These are phyloP conservation scores for Meripilus lineatus DNA, from an alignment of 1,284 basidiomycete species.

Conservation along the genomic window DNA sequence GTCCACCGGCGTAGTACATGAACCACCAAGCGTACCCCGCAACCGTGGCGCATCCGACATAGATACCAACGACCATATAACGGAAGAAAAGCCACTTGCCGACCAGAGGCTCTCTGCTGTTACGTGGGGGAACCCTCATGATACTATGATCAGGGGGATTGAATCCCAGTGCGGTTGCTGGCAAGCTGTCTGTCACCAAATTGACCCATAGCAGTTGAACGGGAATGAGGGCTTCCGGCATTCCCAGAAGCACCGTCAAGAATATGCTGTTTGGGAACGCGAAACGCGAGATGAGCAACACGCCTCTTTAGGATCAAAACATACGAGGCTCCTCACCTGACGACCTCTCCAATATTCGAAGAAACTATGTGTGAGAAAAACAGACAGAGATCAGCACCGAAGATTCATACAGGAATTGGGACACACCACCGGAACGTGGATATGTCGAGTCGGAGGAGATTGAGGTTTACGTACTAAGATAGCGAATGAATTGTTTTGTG, in stretches of 20 bases:
- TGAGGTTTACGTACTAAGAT: slow-evolving; percentile 58
- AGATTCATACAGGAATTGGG: slow-evolving; percentile 99
- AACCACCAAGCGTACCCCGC: slow-evolving; percentile 99
- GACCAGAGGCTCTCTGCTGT: slow-evolving; percentile 86
- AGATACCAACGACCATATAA: slow-evolving; percentile 89
- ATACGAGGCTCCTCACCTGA: no score
- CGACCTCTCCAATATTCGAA: slow-evolving; percentile 97
- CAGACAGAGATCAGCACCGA: no score
- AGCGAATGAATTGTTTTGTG: slow-evolving; percentile 96
- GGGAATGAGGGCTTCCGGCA: slow-evolving; percentile 98
- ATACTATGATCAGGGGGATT: slow-evolving; percentile 96
- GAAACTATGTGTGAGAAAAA: slow-evolving; percentile 75
- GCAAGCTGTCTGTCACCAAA: slow-evolving; percentile 91
- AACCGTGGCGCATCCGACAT: slow-evolving; percentile 94
- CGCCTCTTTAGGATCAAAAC: no score
- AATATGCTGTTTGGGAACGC: slow-evolving; percentile 90
- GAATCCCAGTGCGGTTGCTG: slow-evolving; percentile 97
- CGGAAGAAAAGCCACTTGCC: slow-evolving; percentile 94
- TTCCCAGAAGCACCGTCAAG: slow-evolving; percentile 92
- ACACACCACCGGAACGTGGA: slow-evolving; percentile 58
- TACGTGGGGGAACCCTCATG: slow-evolving; percentile 90
- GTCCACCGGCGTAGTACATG: slow-evolving; percentile 83
- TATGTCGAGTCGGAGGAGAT: neutral
- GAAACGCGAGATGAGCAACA: slow-evolving; percentile 12
- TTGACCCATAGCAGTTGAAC: slow-evolving; percentile 99